Percentiles rank a stretch among this genome's conserved stretches.
Evolutionary conservation across 768 basidiomycete species (phyloP).

Genomic region (Mrakia gelida): DNA sequence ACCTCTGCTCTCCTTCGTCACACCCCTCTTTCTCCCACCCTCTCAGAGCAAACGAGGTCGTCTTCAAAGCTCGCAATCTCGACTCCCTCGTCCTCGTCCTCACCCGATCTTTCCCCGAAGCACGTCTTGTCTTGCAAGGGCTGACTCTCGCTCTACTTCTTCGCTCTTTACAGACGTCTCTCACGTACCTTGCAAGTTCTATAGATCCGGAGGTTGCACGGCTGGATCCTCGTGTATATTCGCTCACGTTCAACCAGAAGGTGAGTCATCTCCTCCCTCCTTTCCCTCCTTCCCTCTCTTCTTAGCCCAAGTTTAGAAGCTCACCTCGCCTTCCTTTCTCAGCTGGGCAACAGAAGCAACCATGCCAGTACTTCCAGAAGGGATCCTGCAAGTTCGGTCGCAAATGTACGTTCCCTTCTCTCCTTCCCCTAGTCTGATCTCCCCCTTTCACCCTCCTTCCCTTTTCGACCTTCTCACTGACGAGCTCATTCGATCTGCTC

Average conservation of each 20-base stretch:
- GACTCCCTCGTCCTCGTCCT: not conserved
- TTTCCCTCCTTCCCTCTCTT: not conserved
- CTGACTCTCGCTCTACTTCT: not conserved
- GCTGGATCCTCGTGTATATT: slow-evolving; percentile 94
- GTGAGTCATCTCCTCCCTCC: slow-evolving; percentile 46
- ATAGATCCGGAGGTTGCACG: slow-evolving; percentile 83
- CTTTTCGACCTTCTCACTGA: not conserved
- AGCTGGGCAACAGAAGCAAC: slow-evolving; percentile 41
- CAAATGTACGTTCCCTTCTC: slow-evolving; percentile 42
- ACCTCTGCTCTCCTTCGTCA: too few species aligned
- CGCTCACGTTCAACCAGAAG: slow-evolving; percentile 70
- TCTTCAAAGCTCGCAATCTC: not conserved
- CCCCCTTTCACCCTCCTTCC: not conserved
- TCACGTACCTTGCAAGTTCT: slow-evolving; percentile 98
- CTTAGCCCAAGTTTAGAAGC: not conserved
- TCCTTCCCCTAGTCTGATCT: not conserved
- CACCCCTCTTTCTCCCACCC: not conserved
- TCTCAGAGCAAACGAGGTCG: not conserved
- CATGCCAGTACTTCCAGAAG: slow-evolving; percentile 60
- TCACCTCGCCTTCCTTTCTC: not conserved
- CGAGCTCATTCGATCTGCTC: not conserved
- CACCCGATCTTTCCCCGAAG: not conserved
- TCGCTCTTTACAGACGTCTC: slow-evolving; percentile 66
- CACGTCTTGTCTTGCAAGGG: not conserved
- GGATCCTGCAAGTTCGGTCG: slow-evolving; percentile 73